Evolutionary conservation across 2,329 filamentous ascomycete genomes (phyloP).

Genomic region (Epicoccum nigrum): DNA sequence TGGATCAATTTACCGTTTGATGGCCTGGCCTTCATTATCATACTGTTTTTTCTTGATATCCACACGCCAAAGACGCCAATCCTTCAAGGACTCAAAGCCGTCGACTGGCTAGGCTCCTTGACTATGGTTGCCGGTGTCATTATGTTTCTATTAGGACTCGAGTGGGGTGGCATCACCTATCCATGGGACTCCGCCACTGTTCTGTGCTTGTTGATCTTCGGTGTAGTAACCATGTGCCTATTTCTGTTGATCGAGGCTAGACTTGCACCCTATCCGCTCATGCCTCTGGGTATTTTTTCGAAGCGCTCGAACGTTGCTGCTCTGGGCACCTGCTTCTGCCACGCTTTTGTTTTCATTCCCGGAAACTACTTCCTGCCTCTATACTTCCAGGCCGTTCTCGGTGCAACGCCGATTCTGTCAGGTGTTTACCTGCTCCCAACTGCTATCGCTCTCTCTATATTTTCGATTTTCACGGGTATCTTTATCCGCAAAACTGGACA

Average conservation of each 20-base stretch:
- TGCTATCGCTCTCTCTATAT: constrained; percentile 69
- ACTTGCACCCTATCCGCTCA: constrained; percentile 76
- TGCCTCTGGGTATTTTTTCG: constrained; percentile 74
- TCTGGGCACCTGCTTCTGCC: constrained; percentile 71
- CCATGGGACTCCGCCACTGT: constrained; percentile 79
- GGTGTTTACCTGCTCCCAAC: constrained; percentile 77
- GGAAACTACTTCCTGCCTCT: constrained; percentile 81
- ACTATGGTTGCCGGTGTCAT: constrained; percentile 77
- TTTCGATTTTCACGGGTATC: constrained; percentile 64
- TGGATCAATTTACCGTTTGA: constrained; percentile 71
- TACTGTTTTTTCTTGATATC: constrained; percentile 67
- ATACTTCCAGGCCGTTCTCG: constrained; percentile 80
- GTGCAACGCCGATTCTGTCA: constrained; percentile 70
- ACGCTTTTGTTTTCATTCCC: constrained; percentile 79
- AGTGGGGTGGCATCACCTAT: constrained; percentile 76
- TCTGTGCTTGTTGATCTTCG: constrained; percentile 79
- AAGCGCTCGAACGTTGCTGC: constrained; percentile 69
- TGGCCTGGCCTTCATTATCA: constrained; percentile 63
- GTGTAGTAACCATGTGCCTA: constrained; percentile 64
- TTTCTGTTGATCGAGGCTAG: constrained; percentile 78
- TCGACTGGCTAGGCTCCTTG: constrained; percentile 70
- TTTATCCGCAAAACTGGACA: constrained; percentile 55
- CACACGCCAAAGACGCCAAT: constrained; percentile 70
- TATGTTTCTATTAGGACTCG: constrained; percentile 85
- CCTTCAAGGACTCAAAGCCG: constrained; percentile 65